Evolutionary conservation across 2,329 filamentous ascomycete species (phyloP), one percentile per base, ranked within the genome.

Genomic region (Aspergillus tanneri): DNA sequence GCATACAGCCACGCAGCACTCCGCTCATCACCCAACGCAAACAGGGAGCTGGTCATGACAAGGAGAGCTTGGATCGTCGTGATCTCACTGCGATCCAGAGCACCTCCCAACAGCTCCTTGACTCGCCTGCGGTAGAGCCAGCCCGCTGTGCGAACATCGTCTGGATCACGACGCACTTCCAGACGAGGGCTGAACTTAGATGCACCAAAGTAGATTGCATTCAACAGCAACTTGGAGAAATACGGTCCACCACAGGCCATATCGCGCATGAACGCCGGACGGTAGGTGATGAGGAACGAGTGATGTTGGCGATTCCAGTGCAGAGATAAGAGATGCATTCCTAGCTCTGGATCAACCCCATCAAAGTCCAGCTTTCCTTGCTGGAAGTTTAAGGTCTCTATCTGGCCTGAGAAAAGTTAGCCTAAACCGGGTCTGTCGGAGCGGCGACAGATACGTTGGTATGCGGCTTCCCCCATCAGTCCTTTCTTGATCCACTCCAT

Each of bases 271-370:
- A 82, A 79, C 0, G 71, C 74, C 0, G 79, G 75, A 0, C 79
- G 73, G 57, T 82, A 80, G 1, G 74, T 76, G 35, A 80, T 65
- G 1, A 76, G 53, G 44, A 71, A 70, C 5, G 75, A 71, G 43
- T 77, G 72, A 49, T 79, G 77, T 50, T 80, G 77, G 4, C 77
- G 72, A 55, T 77, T 80, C 76, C 77, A 80, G 45, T 80, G 75
- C 0, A 81, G 58, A 2, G 69, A 69, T 0, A 81, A 63, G 4
- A 82, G 59, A 42, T 81, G 75, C 65, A 79, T 73, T 3, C 72
- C 78, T 6, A 81, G 56, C 10, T 79, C 74, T 0, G 77, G 72
- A 24, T 78, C 72, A 1, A 81, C 72, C 1, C 77, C 78, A 54
- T 82, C 78, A 57, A 83, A 81, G 55, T 82, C 78, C 3, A 81